Evolutionary conservation across 1,284 basidiomycete species (phyloP), one percentile per base, ranked within the genome.

Genomic region (Irpex rosettiformis): DNA sequence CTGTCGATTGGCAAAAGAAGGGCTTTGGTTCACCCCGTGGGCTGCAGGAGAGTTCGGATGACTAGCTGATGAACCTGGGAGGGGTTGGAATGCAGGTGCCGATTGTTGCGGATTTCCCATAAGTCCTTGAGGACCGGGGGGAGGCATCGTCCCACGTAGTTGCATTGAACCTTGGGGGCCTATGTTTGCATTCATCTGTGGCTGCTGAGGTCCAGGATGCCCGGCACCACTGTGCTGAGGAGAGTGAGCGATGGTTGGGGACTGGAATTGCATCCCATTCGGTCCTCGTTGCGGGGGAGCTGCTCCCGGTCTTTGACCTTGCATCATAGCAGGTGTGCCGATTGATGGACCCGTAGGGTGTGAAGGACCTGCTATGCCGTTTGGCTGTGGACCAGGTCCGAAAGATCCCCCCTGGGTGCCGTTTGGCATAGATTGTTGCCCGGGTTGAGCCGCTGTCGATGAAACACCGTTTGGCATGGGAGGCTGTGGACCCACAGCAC

Each of bases 31-130:
- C 62, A 77, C 73, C 21, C 66, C 69, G 21, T 70, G 65, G 55
- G 75, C 69, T 24, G 76, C 74, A 0, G 85, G 84, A 0, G 82
- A 81, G 3, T 71, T 79, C 27, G 84, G 77, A 54, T 84, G 76
- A 66, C 84, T 86, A 7, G 82, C 80, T 8, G 85, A 80, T 52
- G 82, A 73, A 2, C 75, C 78, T 10, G 73, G 33, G n/a, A 68
- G 62, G 55, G 75, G 74, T 16, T 74, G 74, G 56, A 72, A 75
- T 3, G 65, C 62, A 4, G 80, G 43, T 8, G 21, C 77, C 4
- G 72, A 70, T 21, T 76, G 75, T 37, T 76, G 75, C 59, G 71
- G 66, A n/a, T 64, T 65, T 7, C 71, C 73, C 58, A 73, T 61
- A 1, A 70, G 54, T 18, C 70, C 73, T 48, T 73, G 73, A 3